Base-by-base conservation (phyloP, 139 green algal genomes). In the Ostreobium quekettii region DNA sequence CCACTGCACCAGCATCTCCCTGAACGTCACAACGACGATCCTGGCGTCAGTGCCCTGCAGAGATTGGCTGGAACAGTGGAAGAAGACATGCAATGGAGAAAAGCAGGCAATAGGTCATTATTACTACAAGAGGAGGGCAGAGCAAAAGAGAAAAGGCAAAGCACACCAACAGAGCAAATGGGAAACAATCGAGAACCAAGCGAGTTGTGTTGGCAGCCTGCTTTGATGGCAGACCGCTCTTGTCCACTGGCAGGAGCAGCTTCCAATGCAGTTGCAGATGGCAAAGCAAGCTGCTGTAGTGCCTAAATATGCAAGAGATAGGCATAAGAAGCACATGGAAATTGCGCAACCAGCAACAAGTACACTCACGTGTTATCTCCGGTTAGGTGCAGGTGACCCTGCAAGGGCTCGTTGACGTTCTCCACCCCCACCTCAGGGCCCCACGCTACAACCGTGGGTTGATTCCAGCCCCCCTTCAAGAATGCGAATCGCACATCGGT, bases 1-100 rank as follows among this genome's bases (percentile, higher is more conserved):
- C 84, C 84, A 90, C 66, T 86, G 76, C 15, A 88, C 71, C 1
- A 60, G 15, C 82, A 90, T 85, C 64, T 84, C 74, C 4, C 81
- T 89, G 76, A 73, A 42, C n/a, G 28, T 48, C n/a, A 22, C 49
- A 1, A 60, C 2, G 31, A 28, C 8, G 8, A 4, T 29, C 7
- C 5, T 38, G 24, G 8, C n/a, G n/a, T n/a, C n/a, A n/a, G n/a
- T n/a, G n/a, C n/a, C n/a, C n/a, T n/a, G n/a, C n/a, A n/a, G n/a
- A n/a, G n/a, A n/a, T n/a, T n/a, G n/a, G n/a, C n/a, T n/a, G n/a
- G n/a, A n/a, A n/a, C n/a, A n/a, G n/a, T n/a, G n/a, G n/a, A n/a
- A n/a, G n/a, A n/a, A n/a, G n/a, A n/a, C n/a, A n/a, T n/a, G n/a
- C n/a, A n/a, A n/a, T n/a, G n/a, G n/a, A n/a, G n/a, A n/a, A n/a